Base-by-base conservation (phyloP, 306 rosid species). In the Leucaena leucocephala region DNA sequence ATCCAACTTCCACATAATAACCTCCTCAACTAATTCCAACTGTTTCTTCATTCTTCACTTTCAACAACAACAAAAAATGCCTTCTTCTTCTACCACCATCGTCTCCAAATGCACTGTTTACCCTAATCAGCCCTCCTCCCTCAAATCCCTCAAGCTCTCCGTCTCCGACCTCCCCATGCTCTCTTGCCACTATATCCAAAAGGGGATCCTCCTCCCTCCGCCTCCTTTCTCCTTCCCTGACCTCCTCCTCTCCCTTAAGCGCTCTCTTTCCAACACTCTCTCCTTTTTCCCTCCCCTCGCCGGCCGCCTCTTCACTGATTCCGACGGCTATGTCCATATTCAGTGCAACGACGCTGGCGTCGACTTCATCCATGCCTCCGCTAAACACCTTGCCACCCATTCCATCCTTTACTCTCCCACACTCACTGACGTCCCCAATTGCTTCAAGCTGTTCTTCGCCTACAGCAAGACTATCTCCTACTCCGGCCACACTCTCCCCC, bases 131-230 rank as follows among this genome's bases (percentile, higher is more conserved):
- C 68, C 71, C 48, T 87, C 93, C 68, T 7, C 77, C 7, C 43
- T 82, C 69, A 75, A 84, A 57, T 38, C 84, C 27, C 85, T 89
- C 11, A 87, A 77, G 80, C 91, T 87, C 84, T 89, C 91, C 0
- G 91, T 89, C 35, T 89, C 93, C 2, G 93, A 89, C 66, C 84
- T 89, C 17, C 93, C 93, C 6, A 87, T 89, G 93, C 89, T 89
- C 62, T 89, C 93, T 0, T 87, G 91, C 66, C 93, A 89, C 22
- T 89, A 89, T 83, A 89, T 89, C 71, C 93, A 89, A 61, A 89
- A 89, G 78, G 93, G 93, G 2, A 87, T 89, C 36, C 81, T 89
- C 12, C 76, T 89, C 72, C n/a, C 57, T 14, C 79, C 79, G 7
- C 91, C 89, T 0, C 84, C 93, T 22, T 72, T 65, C 76, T 76